Evolutionary conservation across 805 yeast species (phyloP), one percentile per base, ranked within the genome.

Genomic region (Hyphopichia homilentoma): DNA sequence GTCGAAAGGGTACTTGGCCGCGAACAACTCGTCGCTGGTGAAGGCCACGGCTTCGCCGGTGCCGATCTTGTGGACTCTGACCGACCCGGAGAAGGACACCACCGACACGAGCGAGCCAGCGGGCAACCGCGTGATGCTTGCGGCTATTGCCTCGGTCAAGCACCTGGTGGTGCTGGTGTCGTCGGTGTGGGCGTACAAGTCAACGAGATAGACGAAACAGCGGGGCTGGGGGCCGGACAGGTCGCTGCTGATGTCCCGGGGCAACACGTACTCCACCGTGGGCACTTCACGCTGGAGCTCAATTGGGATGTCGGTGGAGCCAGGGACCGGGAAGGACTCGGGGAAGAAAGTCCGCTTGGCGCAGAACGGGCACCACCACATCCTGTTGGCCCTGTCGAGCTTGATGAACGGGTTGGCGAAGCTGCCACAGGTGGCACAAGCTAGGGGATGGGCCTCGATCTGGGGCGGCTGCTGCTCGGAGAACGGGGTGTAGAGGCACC

Each of bases 331-430:
- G 13, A 41, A 52, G 5, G 35, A 40, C 2, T 34, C 28, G 2
- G 66, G 60, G 4, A 62, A 32, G 16, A 24, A 35, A 2, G 47
- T 44, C 20, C 43, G 43, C 23, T 49, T 45, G 9, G 42, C 46
- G 35, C 71, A 65, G 24, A 58, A 47, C 0, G 65, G 67, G 35
- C 71, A 65, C 60, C 58, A 52, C 70, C 71, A 65, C 52, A 48
- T 50, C 15, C 36, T 35, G 33, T 57, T 60, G 4, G 22, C 37
- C 5, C 58, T 38, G 37, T 63, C 68, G 9, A 61, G 21, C 28
- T 50, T 54, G 18, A 54, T 45, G 30, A 38, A 45, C 3, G 59
- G 60, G 36, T 58, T 62, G 30, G 61, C 47, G 27, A 39, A 43
- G 23, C 39, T 41, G 3, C 47, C 46, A 40, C 70, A 65, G 14